Conservation (phyloP, 2,329 filamentous ascomycete genomes). For the Myriosclerotinia curreyana region DNA sequence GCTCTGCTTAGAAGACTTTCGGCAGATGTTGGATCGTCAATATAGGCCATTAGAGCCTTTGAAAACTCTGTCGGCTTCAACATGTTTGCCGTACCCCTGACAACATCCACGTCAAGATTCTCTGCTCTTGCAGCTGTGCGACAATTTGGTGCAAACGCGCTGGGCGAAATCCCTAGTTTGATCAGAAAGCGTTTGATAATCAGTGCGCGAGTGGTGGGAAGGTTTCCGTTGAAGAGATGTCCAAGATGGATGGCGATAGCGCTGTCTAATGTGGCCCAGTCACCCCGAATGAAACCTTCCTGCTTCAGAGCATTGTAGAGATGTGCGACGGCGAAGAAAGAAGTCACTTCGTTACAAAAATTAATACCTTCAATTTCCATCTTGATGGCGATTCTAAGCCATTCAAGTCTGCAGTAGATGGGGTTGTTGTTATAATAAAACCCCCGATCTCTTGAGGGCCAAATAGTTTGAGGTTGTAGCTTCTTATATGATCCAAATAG, state of each 20-base stretch:
- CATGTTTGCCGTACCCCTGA: no score
- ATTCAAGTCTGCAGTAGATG: neutral
- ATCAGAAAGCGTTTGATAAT: neutral
- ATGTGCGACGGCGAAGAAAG: constrained; percentile 1
- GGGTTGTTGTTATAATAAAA: neutral
- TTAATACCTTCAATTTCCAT: neutral
- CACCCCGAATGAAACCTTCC: neutral
- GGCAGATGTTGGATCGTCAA: no score
- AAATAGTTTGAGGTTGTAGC: neutral
- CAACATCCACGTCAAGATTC: no score
- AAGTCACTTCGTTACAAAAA: neutral
- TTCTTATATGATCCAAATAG: neutral
- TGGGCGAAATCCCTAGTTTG: no score
- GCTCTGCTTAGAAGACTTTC: no score
- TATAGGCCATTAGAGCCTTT: no score
- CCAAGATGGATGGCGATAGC: neutral
- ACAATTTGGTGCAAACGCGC: neutral
- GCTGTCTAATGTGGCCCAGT: neutral
- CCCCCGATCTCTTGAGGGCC: neutral
- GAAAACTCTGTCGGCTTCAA: no score
- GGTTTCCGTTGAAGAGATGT: neutral
- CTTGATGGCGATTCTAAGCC: neutral
- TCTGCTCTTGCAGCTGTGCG: no score
- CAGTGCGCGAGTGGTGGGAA: neutral
- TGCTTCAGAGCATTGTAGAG: neutral